A percentile compares a stretch with the other conserved stretches of the same genome.
Evolutionary conservation across 495 filamentous ascomycete genomes (phyloP).

Genomic region (Podospora fimiseda): DNA sequence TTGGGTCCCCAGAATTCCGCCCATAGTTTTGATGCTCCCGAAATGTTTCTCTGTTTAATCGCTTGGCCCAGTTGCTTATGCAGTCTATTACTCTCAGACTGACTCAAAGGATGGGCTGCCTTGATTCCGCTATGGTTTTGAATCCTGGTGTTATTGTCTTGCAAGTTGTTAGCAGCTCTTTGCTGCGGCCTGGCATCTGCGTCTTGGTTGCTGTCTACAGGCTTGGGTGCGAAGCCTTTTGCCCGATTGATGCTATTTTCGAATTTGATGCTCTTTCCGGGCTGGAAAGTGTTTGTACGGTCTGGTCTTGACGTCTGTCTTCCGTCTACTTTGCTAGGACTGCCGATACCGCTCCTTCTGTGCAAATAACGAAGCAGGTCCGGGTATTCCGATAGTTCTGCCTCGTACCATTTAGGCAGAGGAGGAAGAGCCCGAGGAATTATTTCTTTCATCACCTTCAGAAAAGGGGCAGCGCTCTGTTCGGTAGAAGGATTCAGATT

Average conservation of each 20-base stretch:
- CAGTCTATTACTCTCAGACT: conserved; percentile 1
- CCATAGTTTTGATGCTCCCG: conserved; percentile 24
- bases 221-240: no score
- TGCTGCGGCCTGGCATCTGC: no score
- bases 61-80: conserved; percentile 14
- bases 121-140: no score
- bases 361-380: conserved; percentile 10
- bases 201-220: no score
- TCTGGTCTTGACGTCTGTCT: not conserved
- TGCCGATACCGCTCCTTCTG: not conserved
- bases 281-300: no score
- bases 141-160: no score
- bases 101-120: no score
- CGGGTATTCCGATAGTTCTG: conserved; percentile 4
- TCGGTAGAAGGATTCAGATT: conserved; percentile 14
- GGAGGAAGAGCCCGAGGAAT: conserved; percentile 8
- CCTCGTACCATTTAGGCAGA: conserved; percentile 2
- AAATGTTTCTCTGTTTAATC: conserved; percentile 13
- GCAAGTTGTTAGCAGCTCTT: not conserved
- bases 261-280: no score
- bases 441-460: conserved; percentile 14
- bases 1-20: conserved; percentile 25
- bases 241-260: no score
- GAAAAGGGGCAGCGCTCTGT: conserved; percentile 19
- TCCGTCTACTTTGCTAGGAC: not conserved